A percentile compares a stretch with the other conserved stretches of the same genome.
Evolutionary conservation across 208 protist species (phyloP).

Genomic region (Trypanosoma boissoni): DNA sequence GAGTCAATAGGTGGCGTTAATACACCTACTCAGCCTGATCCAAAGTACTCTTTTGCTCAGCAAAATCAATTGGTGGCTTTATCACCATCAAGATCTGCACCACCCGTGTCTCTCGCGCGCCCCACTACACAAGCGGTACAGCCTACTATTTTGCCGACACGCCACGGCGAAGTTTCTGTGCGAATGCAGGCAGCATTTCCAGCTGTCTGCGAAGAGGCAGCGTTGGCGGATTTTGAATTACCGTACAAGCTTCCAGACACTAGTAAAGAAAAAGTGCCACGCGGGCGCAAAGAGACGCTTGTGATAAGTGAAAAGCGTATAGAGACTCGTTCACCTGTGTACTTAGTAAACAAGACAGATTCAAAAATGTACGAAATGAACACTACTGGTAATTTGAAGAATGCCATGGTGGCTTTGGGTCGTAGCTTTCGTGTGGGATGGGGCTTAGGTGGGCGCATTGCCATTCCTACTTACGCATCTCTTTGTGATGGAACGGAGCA

Average conservation of each 20-base stretch:
- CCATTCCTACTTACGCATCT: conserved; percentile 53
- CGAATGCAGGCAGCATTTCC: conserved; percentile 1
- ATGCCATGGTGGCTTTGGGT: conserved; percentile 34
- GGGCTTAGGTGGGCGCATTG: conserved; percentile 34
- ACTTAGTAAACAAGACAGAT: conserved; percentile 27
- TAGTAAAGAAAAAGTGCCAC: conserved; percentile 14
- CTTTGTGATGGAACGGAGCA: conserved; percentile 67
- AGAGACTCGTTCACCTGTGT: conserved; percentile 18
- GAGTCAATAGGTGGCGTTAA: conserved; percentile 16
- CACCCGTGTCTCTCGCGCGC: conserved; percentile 10
- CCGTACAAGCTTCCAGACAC: conserved; percentile 62
- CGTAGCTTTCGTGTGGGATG: conserved; percentile 71
- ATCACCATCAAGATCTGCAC: not conserved
- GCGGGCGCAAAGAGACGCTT: conserved; percentile 13
- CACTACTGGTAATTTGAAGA: conserved; percentile 28
- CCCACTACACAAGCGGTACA: conserved; percentile 2
- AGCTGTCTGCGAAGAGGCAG: not conserved
- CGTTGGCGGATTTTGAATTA: conserved; percentile 40
- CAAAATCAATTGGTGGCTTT: not conserved
- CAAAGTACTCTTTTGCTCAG: not conserved
- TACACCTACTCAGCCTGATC: conserved; percentile 4
- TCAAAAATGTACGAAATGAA: conserved; percentile 36
- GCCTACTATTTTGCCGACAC: conserved; percentile 10
- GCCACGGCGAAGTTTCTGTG: conserved; percentile 14
- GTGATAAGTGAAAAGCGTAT: conserved; percentile 1